Conservation (phyloP, 2,329 filamentous ascomycete genomes). For the Neonectria hederae region DNA sequence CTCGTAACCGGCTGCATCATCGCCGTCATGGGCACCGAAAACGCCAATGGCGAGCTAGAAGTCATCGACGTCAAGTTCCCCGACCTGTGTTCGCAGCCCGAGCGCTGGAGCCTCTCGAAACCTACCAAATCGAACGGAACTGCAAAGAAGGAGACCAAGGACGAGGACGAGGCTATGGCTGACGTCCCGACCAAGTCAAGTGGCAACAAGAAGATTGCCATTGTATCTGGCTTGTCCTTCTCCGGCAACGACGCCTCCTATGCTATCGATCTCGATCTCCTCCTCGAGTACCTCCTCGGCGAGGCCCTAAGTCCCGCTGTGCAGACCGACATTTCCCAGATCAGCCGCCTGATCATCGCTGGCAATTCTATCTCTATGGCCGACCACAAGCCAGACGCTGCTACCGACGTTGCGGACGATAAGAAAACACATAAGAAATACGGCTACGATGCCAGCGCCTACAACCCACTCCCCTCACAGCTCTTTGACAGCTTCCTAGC, state of each 20-base stretch:
- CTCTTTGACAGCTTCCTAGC: conserved; percentile 86
- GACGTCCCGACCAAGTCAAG: conserved; percentile 47
- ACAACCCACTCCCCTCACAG: conserved; percentile 86
- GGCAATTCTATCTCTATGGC: conserved; percentile 87
- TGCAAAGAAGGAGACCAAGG: conserved; percentile 47
- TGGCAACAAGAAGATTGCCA: conserved; percentile 74
- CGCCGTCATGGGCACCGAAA: conserved; percentile 95
- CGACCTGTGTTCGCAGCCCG: conserved; percentile 83
- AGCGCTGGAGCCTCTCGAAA: conserved; percentile 78
- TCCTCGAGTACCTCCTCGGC: conserved; percentile 88
- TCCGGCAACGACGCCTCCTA: conserved; percentile 78
- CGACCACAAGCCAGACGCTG: conserved; percentile 45
- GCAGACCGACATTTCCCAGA: conserved; percentile 70
- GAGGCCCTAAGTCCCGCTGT: conserved; percentile 72
- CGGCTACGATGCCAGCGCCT: conserved; percentile 88
- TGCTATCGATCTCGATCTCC: conserved; percentile 76
- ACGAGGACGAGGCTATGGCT: conserved; percentile 67
- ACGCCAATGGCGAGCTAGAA: conserved; percentile 89
- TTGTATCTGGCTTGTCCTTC: conserved; percentile 89
- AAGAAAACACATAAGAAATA: conserved; percentile 78
- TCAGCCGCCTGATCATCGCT: conserved; percentile 88
- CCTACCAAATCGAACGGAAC: conserved; percentile 46
- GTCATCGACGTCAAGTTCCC: conserved; percentile 90
- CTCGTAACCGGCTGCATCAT: conserved; percentile 94
- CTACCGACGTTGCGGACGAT: conserved; percentile 51